Base-by-base conservation (phyloP, 2,329 filamentous ascomycete genomes). In the Phialocephala sp. region DNA sequence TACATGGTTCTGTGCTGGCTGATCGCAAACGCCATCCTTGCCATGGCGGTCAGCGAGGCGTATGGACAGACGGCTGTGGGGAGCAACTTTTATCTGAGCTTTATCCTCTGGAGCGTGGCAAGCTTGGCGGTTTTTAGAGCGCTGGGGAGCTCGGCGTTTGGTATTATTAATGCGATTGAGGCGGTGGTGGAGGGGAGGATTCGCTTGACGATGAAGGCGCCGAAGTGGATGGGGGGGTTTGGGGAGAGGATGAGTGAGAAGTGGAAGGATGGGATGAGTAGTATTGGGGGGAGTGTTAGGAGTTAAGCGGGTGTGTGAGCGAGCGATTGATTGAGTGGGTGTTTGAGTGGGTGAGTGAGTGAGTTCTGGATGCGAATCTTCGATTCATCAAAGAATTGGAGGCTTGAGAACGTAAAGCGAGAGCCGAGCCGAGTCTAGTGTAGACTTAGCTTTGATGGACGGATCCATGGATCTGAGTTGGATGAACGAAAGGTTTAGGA, bases 1-100 rank as follows among this genome's bases (percentile, higher is more conserved):
- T 99, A 99, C 87, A 96, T 99, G 89, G 95, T 99, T 14, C 89
- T 97, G 52, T 85, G 89, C 56, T 99, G 95, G 95, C 93, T 99
- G 86, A 85, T 96, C 41, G 88, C 89, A 73, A 99, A 99, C 77
- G 93, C 91, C 3, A 88, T 97, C 66, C 88, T 99, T 43, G 94
- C 92, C 76, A 99, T 99, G 95, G 87, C 91, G 1, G 90, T 98
- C 15, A 91, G 87, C 5, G 95, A 99, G 80, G 88, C 91, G 2
- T 99, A 97, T 79, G 87, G 87, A 55, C 83, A 85, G 66, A 86
- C 84, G 57, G 82, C 87, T 47, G 89, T 97, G 59, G 89, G 89
- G 8, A 85, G 89, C 73, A 99, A 99, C 81, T 88, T 91, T 76
- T 99, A 99, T 78, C 85, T 99, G 52, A 90, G 89, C 41, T 95